Conservation (phyloP, 176 grass and related monocot genomes). For the Tuctoria greenei region DNA sequence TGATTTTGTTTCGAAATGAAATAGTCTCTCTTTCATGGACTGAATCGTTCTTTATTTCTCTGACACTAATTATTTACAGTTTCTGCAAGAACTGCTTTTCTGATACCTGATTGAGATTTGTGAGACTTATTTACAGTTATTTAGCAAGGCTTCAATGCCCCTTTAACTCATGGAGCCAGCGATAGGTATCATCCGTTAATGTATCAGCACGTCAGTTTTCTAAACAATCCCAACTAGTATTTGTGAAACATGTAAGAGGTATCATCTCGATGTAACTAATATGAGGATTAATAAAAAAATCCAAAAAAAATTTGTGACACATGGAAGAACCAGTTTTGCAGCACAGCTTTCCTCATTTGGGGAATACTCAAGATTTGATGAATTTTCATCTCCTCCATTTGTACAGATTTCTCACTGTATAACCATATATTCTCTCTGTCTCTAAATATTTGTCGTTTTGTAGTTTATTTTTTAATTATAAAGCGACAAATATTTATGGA, state of each 20-base stretch:
- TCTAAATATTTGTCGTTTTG: no score
- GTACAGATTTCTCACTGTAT: not conserved
- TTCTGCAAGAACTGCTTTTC: not conserved
- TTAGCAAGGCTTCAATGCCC: not conserved
- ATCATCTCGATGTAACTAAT: no score
- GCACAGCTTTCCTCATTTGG: not conserved
- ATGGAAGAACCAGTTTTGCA: not conserved
- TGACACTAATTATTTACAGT: not conserved
- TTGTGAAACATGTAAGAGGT: no score
- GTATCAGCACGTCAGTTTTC: not conserved
- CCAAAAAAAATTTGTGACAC: no score
- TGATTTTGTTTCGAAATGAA: constrained; percentile 15
- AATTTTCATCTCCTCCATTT: constrained; percentile 1
- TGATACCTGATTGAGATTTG: no score
- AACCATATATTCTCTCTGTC: no score
- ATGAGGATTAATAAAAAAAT: no score
- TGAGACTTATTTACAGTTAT: not conserved
- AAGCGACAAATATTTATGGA: no score
- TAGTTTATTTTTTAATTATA: no score
- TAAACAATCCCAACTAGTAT: not conserved
- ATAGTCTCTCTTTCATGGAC: not conserved
- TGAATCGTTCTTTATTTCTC: not conserved
- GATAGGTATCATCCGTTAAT: not conserved
- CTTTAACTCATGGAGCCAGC: not conserved
- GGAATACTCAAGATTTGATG: not conserved